Conservation (phyloP, 345 rosid species). For the Populus euphratica region DNA sequence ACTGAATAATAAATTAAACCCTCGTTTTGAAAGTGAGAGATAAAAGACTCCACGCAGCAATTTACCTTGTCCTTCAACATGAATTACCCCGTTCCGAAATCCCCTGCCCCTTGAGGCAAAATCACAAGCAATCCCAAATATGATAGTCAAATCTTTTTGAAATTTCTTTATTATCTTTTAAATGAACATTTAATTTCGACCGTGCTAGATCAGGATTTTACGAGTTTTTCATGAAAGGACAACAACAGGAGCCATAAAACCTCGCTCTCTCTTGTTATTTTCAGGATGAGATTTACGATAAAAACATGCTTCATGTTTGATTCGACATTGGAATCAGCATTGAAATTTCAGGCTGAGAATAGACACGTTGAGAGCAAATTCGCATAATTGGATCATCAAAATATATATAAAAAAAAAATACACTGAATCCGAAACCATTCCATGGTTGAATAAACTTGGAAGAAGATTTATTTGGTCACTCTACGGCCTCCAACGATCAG, state of each 20-base stretch:
- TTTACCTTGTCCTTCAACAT: not conserved
- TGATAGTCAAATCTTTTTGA: no score
- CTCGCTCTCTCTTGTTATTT: no score
- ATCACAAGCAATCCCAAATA: no score
- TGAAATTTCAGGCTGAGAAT: not conserved
- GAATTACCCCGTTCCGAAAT: not conserved
- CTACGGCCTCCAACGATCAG: slow-evolving; percentile 11
- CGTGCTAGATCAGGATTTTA: no score
- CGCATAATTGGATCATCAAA: not conserved
- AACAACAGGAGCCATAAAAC: no score
- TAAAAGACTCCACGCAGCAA: not conserved
- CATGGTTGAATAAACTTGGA: not conserved
- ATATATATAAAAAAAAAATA: not conserved
- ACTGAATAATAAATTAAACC: not conserved
- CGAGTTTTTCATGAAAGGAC: no score
- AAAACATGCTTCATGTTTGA: not conserved
- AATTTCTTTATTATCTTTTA: no score
- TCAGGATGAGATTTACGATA: no score
- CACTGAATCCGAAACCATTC: not conserved
- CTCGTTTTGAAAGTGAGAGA: not conserved
- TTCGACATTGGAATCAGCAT: not conserved
- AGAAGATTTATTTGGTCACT: slow-evolving; percentile 12
- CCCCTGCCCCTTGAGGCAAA: not conserved
- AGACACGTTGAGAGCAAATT: not conserved
- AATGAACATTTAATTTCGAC: no score